A percentile compares a stretch with the other conserved stretches of the same genome.
Conservation (phyloP, 2,329 filamentous ascomycete species). For the Fragosphaeria purpurea region DNA sequence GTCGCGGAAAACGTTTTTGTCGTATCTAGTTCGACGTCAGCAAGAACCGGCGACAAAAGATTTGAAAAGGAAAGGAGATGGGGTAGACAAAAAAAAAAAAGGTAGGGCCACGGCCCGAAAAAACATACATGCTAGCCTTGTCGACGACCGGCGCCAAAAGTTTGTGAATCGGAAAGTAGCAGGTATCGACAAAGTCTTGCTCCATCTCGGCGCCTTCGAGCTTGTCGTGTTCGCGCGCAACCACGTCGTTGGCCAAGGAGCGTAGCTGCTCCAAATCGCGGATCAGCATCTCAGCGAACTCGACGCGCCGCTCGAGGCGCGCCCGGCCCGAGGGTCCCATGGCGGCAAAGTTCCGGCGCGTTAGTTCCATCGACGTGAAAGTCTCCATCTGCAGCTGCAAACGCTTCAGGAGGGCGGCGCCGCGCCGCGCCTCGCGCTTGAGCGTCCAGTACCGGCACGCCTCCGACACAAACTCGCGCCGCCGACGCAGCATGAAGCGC, state of each 20-base stretch:
- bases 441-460: conserved; percentile 96
- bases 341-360: conserved; percentile 84
- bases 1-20: conserved; percentile 50
- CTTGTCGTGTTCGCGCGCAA: conserved; percentile 67
- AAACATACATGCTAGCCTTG: conserved; percentile 49
- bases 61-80: too few species aligned
- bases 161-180: conserved; percentile 82
- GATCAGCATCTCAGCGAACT: conserved; percentile 70
- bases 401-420: conserved; percentile 83
- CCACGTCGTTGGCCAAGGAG: conserved; percentile 57
- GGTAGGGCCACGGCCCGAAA: too few species aligned
- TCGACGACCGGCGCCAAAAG: conserved; percentile 69
- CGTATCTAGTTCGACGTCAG: conserved; percentile 28
- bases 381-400: conserved; percentile 91
- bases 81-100: conserved; percentile 26
- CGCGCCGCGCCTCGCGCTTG: conserved; percentile 85
- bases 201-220: conserved; percentile 67
- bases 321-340: conserved; percentile 81
- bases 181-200: conserved; percentile 69
- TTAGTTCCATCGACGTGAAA: conserved; percentile 96
- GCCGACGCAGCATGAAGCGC: conserved; percentile 69
- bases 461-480: conserved; percentile 87
- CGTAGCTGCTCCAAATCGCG: conserved; percentile 70
- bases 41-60: too few species aligned
- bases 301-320: conserved; percentile 69